Conservation (phyloP, 2,329 filamentous ascomycete species). For the Bisporella sp. region DNA sequence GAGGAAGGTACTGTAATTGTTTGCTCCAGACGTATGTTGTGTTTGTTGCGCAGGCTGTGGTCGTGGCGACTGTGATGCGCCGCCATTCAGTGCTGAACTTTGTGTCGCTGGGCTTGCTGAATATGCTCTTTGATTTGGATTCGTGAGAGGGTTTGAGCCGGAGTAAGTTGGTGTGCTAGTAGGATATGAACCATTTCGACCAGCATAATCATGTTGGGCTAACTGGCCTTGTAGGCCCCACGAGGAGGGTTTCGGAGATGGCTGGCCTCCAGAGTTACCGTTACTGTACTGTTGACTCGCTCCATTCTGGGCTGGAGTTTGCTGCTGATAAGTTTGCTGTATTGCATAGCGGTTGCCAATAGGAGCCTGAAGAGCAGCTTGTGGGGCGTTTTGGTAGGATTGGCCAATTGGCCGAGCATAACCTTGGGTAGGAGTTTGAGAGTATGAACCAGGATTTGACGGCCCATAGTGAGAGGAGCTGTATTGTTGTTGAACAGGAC, state of each 20-base stretch:
- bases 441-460: constrained; percentile 15
- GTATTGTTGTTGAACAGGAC: constrained; percentile 19
- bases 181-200: constrained; percentile 12
- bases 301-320: constrained; percentile 20
- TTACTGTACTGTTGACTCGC: constrained; percentile 22
- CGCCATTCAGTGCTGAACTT: constrained; percentile 19
- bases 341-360: constrained; percentile 21
- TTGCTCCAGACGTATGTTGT: constrained; percentile 1
- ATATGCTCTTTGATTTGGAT: constrained; percentile 17
- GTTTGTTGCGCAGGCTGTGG: constrained; percentile 12
- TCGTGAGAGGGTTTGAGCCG: constrained; percentile 17
- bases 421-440: constrained; percentile 15
- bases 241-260: constrained; percentile 23
- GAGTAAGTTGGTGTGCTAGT: constrained; percentile 16
- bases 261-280: constrained; percentile 13
- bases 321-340: constrained; percentile 20
- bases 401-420: constrained; percentile 20
- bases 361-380: constrained; percentile 15
- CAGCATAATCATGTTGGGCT: background rate
- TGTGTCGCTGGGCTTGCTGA: constrained; percentile 13
- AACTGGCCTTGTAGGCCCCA: constrained; percentile 18
- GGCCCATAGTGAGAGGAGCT: constrained; percentile 13
- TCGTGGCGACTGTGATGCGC: constrained; percentile 14
- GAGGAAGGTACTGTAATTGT: constrained; percentile 23
- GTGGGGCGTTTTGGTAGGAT: constrained; percentile 17